Evolutionary conservation across 2,329 filamentous ascomycete genomes (phyloP).

Genomic region (Amauroascus verrucosus): DNA sequence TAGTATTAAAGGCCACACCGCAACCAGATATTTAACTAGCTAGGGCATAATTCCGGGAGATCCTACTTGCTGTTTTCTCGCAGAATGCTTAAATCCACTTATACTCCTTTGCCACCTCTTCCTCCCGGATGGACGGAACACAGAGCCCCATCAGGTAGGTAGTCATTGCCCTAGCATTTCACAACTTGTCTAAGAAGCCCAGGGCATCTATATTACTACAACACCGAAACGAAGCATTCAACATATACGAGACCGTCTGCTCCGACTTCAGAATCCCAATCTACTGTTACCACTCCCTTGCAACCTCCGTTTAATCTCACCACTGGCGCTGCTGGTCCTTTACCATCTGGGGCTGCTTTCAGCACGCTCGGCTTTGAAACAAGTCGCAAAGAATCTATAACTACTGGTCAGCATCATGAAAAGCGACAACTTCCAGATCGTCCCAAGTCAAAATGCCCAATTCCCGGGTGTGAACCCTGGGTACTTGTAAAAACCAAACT

Average conservation of each 20-base stretch:
- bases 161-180: not conserved
- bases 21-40: not conserved
- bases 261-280: slow-evolving; percentile 18
- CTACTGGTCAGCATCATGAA: slow-evolving; percentile 47
- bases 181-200: slow-evolving; percentile 1
- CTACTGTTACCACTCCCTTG: slow-evolving; percentile 5
- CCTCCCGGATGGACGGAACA: slow-evolving; percentile 86
- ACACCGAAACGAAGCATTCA: slow-evolving; percentile 69
- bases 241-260: slow-evolving; percentile 69
- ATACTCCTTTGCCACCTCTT: slow-evolving; percentile 57
- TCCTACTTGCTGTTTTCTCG: not conserved
- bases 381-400: slow-evolving; percentile 38
- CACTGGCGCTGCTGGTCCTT: slow-evolving; percentile 35
- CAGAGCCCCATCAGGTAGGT: slow-evolving; percentile 63
- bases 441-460: slow-evolving; percentile 66
- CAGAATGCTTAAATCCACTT: slow-evolving; percentile 66
- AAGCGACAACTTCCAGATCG: slow-evolving; percentile 63
- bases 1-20: not conserved
- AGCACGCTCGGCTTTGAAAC: slow-evolving; percentile 28
- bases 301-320: slow-evolving; percentile 22
- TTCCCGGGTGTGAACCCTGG: slow-evolving; percentile 80
- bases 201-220: slow-evolving; percentile 84
- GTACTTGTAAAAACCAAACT: slow-evolving; percentile 86
- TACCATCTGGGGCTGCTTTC: slow-evolving; percentile 24
- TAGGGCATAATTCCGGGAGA: not conserved